These are phyloP conservation scores for Aspergillus fijiensis DNA, from an alignment of 2,329 filamentous ascomycete species.

Conservation along the genomic window DNA sequence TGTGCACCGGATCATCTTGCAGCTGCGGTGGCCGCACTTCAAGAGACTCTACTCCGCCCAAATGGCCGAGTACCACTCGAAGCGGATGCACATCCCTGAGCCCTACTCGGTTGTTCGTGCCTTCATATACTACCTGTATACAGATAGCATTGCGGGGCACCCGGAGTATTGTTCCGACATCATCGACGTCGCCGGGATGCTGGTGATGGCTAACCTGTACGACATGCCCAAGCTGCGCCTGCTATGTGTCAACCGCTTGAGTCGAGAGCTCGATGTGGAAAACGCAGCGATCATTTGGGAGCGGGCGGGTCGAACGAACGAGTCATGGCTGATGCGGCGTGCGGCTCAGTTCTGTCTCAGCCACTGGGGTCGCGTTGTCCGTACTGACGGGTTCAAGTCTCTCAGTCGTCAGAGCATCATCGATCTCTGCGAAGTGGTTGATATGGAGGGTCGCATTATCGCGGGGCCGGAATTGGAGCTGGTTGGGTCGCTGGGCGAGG, in stretches of 20 bases:
- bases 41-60: conserved; percentile 85
- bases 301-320: conserved; percentile 81
- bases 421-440: conserved; percentile 89
- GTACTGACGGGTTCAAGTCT: conserved; percentile 80
- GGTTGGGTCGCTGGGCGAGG: conserved; percentile 55
- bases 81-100: conserved; percentile 96
- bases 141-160: conserved; percentile 73
- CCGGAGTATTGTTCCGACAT: conserved; percentile 64
- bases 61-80: conserved; percentile 96
- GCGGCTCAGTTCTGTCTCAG: conserved; percentile 86
- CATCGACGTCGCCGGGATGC: conserved; percentile 83
- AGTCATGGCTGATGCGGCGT: conserved; percentile 89
- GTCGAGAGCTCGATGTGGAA: conserved; percentile 87
- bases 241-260: conserved; percentile 84
- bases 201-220: conserved; percentile 98
- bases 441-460: conserved; percentile 86
- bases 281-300: conserved; percentile 97
- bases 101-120: conserved; percentile 91
- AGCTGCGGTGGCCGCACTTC: conserved; percentile 96
- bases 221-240: conserved; percentile 91
- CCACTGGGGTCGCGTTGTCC: conserved; percentile 92
- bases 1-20: conserved; percentile 90
- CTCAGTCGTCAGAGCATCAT: conserved; percentile 78
- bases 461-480: conserved; percentile 78
- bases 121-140: conserved; percentile 95